Evolutionary conservation across 192 early-diverging fungal species (phyloP), one percentile per base, ranked within the genome.

Genomic region (Backusella mclennaniae): DNA sequence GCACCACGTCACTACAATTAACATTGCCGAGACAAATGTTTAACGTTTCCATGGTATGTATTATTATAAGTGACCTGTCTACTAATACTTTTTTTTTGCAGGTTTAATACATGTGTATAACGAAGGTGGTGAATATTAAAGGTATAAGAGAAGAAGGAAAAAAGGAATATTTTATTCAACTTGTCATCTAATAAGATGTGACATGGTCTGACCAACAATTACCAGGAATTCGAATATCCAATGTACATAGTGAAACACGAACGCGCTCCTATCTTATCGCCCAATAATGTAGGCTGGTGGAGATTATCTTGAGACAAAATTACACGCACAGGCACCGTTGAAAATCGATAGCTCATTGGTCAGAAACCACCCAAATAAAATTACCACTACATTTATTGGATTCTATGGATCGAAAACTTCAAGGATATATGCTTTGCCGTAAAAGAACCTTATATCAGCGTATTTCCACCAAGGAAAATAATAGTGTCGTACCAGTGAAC

Each of bases 381-480:
- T 33, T 33, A 33, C 33, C 21, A 21, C 19, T 21, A 56, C 9
- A 9, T 56, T 3, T 56, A 26, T 9, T 21, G 21, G 6, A 26
- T 21, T 56, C n/a, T 56, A 56, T 56, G 53, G 7, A 9, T 21
- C 53, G 21, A 56, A 56, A 56, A 56, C 53, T 6, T 21, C 2
- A 56, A 21, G 53, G 53, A n/a, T 56, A 56, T 56, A 56, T 56
- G 21, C 53, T 56, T n/a, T 56, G 53, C 53, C 53, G 53, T 56
- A 23, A 21, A 33, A 56, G 6, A 56, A 0, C 53, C 53, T 21
- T 56, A 9, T 21, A 56, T 56, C 52, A 21, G 52, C 52, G 19
- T 56, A 21, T 56, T 56, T 56, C 19, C 2, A 6, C n/a, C 9
- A 21, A n/a, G 8, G 53, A 7, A 33, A 56, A 56, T 21, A 56